Conservation (phyloP, 2,329 filamentous ascomycete species). For the Escovopsis sp. region DNA sequence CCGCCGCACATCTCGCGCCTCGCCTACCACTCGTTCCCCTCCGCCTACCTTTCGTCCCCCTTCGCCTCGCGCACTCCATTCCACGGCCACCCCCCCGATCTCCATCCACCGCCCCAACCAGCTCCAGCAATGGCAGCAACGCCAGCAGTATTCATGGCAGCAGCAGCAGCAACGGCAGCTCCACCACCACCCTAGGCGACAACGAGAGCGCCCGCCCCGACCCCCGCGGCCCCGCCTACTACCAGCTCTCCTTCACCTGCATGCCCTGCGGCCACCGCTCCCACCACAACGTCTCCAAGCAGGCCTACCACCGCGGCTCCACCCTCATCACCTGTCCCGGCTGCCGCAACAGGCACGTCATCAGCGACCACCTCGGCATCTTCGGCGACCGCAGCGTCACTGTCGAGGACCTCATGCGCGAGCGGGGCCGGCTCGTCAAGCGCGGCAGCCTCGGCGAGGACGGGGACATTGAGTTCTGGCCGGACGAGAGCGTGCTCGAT, state of each 20-base stretch:
- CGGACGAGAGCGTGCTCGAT: slow-evolving; percentile 37
- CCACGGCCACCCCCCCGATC: slow-evolving; percentile 15
- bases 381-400: slow-evolving; percentile 58
- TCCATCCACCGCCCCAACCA: slow-evolving; percentile 1
- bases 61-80: slow-evolving; percentile 18
- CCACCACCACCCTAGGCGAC: slow-evolving; percentile 5
- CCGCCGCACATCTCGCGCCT: slow-evolving; percentile 9
- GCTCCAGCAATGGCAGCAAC: background rate
- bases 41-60: slow-evolving; percentile 4
- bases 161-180: background rate
- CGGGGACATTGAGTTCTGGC: slow-evolving; percentile 88
- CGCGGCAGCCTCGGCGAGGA: slow-evolving; percentile 56
- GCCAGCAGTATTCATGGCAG: background rate
- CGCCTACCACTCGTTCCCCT: slow-evolving; percentile 3
- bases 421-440: slow-evolving; percentile 61
- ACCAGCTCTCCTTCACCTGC: slow-evolving; percentile 87
- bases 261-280: slow-evolving; percentile 67
- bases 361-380: slow-evolving; percentile 72
- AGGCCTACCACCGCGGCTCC: slow-evolving; percentile 85
- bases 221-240: slow-evolving; percentile 44
- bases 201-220: slow-evolving; percentile 17
- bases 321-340: slow-evolving; percentile 76
- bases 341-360: slow-evolving; percentile 79
- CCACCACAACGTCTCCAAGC: slow-evolving; percentile 77
- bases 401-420: slow-evolving; percentile 60